phyloP scores from a whole-genome alignment of 106 monocot genomes.

The Dendrobium catenatum region DNA sequence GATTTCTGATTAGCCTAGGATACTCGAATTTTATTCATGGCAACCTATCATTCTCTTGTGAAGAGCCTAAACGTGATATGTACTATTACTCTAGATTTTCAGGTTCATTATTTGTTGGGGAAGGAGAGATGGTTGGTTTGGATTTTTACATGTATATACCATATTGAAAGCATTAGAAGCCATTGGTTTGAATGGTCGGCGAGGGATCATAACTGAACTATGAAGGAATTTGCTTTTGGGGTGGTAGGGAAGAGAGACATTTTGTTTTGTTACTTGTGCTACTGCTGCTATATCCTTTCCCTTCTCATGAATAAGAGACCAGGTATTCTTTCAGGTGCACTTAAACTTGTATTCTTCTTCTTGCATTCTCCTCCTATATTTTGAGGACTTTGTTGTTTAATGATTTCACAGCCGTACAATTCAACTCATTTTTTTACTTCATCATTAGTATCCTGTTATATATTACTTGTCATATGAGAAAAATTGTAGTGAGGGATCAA shows the following conservation, averaged over 20 bases:
- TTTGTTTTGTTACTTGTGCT: neutral
- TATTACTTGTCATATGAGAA: too few species aligned
- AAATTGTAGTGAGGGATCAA: too few species aligned
- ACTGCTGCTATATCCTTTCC: neutral
- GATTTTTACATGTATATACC: constrained; percentile 16
- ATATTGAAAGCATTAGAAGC: constrained; percentile 4
- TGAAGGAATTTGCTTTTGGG: neutral
- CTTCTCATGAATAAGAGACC: constrained; percentile 3
- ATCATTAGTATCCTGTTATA: too few species aligned
- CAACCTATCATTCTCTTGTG: constrained; percentile 2
- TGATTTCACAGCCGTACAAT: too few species aligned
- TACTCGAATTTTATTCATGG: neutral
- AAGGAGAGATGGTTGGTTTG: constrained; percentile 3
- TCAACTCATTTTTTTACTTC: too few species aligned
- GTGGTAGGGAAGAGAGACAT: neutral
- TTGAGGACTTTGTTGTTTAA: neutral
- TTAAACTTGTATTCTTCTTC: too few species aligned
- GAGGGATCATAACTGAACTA: constrained; percentile 4
- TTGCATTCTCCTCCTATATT: neutral
- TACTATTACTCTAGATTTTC: neutral
- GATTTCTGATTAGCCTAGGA: neutral
- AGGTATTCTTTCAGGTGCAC: constrained; percentile 2
- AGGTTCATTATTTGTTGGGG: neutral
- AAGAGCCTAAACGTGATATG: neutral
- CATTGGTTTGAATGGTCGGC: neutral